These are phyloP conservation scores for Acacia melanoxylon DNA, from an alignment of 306 rosid species.

Conservation along the genomic window DNA sequence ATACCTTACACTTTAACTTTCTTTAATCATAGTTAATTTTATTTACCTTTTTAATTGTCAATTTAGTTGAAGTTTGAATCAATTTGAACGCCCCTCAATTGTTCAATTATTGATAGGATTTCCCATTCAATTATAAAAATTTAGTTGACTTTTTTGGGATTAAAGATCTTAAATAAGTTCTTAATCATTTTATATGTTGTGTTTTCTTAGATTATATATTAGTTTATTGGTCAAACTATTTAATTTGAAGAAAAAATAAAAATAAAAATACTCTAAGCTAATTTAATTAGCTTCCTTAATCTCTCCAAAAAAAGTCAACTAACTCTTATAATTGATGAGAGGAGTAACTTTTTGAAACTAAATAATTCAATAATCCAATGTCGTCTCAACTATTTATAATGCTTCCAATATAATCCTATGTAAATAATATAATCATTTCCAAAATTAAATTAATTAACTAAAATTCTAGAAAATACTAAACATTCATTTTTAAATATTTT, in stretches of 20 bases:
- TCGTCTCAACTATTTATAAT: background rate
- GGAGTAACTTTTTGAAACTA: background rate
- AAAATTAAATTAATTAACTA: background rate
- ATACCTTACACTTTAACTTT: background rate
- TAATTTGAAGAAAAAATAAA: too few relatives aligned
- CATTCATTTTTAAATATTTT: background rate
- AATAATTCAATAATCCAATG: background rate
- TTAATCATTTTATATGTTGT: too few relatives aligned
- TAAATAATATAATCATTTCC: background rate
- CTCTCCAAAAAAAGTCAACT: too few relatives aligned
- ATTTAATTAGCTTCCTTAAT: too few relatives aligned
- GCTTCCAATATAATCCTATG: background rate
- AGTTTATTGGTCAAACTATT: too few relatives aligned
- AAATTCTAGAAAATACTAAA: background rate
- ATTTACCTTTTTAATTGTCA: background rate
- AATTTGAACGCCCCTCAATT: background rate
- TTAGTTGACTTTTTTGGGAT: too few relatives aligned
- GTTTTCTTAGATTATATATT: too few relatives aligned
- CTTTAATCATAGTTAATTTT: slow-evolving; percentile 10
- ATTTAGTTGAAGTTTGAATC: background rate
- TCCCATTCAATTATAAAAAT: too few relatives aligned
- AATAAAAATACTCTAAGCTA: too few relatives aligned
- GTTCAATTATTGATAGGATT: background rate
- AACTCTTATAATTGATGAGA: too few relatives aligned
- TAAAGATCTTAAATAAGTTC: too few relatives aligned